These are phyloP conservation scores for Hyphodiscus sp. DNA, from an alignment of 2,329 filamentous ascomycete species.

Conservation along the genomic window DNA sequence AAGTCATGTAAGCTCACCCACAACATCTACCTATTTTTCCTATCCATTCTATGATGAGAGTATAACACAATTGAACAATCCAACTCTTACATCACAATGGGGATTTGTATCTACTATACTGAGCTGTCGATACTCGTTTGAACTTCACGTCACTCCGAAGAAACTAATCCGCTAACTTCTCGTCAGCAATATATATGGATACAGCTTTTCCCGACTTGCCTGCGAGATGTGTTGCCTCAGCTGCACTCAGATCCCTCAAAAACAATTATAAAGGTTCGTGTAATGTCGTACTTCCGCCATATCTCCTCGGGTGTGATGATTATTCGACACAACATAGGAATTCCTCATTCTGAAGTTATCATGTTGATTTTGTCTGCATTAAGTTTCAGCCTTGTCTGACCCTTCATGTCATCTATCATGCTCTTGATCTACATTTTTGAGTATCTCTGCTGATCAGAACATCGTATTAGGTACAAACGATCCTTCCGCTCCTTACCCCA, in stretches of 20 bases:
- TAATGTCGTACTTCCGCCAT: slow-evolving; percentile 7
- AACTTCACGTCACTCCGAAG: background rate
- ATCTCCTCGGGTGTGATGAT: slow-evolving; percentile 29
- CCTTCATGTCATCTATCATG: slow-evolving; percentile 11
- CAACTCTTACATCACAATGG: slow-evolving; percentile 36
- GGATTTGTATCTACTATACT: slow-evolving; percentile 32
- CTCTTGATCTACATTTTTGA: background rate
- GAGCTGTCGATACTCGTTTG: slow-evolving; percentile 20
- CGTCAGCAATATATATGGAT: background rate
- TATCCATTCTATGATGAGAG: slow-evolving; percentile 33
- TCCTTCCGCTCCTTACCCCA: background rate
- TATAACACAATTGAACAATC: slow-evolving; percentile 35
- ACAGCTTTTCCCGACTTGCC: background rate
- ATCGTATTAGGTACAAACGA: slow-evolving; percentile 28
- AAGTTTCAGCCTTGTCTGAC: slow-evolving; percentile 42
- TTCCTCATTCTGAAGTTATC: slow-evolving; percentile 32
- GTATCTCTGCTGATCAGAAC: slow-evolving; percentile 15
- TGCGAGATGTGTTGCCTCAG: background rate
- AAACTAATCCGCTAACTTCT: background rate
- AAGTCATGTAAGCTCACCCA: background rate
- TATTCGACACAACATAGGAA: slow-evolving; percentile 31
- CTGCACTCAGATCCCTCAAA: background rate
- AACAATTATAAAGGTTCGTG: slow-evolving; percentile 25
- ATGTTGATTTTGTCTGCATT: slow-evolving; percentile 33
- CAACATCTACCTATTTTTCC: slow-evolving; percentile 1